phyloP scores from a whole-genome alignment of 2,329 filamentous ascomycete species.

The Aspergillus sergii region DNA sequence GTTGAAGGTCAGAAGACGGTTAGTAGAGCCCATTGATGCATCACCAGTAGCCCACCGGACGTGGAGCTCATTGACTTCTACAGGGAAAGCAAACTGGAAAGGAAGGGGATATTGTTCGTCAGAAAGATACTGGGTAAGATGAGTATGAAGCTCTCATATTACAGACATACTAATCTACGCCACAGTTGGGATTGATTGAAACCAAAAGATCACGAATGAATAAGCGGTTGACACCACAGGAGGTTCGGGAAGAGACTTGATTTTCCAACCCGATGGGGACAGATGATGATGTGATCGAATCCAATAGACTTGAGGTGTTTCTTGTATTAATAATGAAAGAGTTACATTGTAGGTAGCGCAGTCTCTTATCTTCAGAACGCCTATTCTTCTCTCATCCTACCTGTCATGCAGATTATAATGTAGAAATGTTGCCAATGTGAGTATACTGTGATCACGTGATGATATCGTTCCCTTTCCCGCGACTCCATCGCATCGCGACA shows the following conservation, averaged over 20 bases:
- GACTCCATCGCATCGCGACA: conserved; percentile 16
- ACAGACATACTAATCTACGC: conserved; percentile 9
- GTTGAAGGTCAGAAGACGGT: conserved; percentile 85
- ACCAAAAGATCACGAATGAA: background rate
- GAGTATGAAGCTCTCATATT: conserved; percentile 8
- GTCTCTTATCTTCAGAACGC: conserved; percentile 4
- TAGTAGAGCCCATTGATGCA: conserved; percentile 35
- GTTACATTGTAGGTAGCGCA: conserved; percentile 18
- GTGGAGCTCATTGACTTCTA: conserved; percentile 1
- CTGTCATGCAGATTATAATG: background rate
- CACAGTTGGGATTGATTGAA: conserved; percentile 35
- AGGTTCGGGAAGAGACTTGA: conserved; percentile 8
- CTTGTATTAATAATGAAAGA: conserved; percentile 26
- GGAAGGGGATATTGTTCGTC: conserved; percentile 69
- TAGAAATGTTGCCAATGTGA: background rate
- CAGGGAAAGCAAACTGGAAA: conserved; percentile 57
- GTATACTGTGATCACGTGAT: conserved; percentile 17
- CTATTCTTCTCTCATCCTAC: conserved; percentile 11
- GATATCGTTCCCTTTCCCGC: conserved; percentile 6
- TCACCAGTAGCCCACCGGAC: background rate
- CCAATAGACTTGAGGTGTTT: conserved; percentile 14
- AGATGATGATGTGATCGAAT: conserved; percentile 9
- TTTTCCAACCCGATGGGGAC: background rate
- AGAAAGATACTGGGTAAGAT: conserved; percentile 75
- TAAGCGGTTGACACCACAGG: background rate